Base-by-base conservation (phyloP, 495 filamentous ascomycete species). In the Friedmanniomyces simplex region DNA sequence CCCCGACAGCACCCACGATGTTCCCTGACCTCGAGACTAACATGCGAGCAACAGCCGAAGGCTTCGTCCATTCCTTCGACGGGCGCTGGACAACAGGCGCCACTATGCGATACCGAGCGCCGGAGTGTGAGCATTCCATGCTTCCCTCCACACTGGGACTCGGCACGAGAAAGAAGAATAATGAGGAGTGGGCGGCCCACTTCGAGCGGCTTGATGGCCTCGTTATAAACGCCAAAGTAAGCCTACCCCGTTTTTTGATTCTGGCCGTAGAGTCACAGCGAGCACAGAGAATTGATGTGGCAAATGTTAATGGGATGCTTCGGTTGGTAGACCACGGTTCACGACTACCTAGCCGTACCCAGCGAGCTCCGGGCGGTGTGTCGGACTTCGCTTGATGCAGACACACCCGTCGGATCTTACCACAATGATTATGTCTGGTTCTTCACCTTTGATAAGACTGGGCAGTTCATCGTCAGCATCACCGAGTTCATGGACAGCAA, bases 51-150 rank as follows among this genome's bases (percentile, higher is more conserved):
- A 52, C 50, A 32, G 21, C 25, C 25, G 50, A 72, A 28, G 68
- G 71, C 8, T 81, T 82, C 55, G 75, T 77, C 53, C 72, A 76
- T 50, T 79, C 77, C 57, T 73, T 82, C 14, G 78, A 81, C 64
- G 73, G 50, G 6, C 16, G 18, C 16, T 52, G 50, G 50, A 28
- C 16, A 11, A 2, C 18, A 18, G 50, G 25, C 14, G 32, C 26
- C 30, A 21, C 18, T 11, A 18, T 52, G 50, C 11, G 11, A 11
- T 28, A 24, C 26, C 50, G 50, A 22, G 16, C 50, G 18, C 25
- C 24, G 18, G 24, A 52, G 16, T 52, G 50, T 24, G 21, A 52
- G 21, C 50, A 52, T 24, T 13, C 50, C 50, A 37, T 37, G 18
- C 50, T 52, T 34, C 50, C 50, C 10, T 3, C 50, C 25, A 24